Evolutionary conservation across 2,329 filamentous ascomycete genomes (phyloP).

Genomic region (Aspergillus ochraceus): DNA sequence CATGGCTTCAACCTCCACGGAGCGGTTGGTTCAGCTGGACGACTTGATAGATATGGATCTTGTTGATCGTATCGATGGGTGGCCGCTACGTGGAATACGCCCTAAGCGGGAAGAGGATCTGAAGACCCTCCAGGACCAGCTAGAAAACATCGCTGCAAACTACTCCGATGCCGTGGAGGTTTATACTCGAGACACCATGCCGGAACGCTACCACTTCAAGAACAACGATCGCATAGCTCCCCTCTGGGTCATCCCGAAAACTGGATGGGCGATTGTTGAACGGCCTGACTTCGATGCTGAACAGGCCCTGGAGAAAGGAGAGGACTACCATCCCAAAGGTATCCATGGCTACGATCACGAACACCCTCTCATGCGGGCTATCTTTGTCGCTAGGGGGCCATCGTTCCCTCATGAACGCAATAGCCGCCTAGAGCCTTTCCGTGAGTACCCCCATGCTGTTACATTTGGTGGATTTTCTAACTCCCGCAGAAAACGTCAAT

Average conservation of each 20-base stretch:
- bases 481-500: conserved; percentile 75
- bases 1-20: conserved; percentile 88
- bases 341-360: conserved; percentile 95
- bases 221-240: conserved; percentile 88
- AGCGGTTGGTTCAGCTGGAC: conserved; percentile 82
- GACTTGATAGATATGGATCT: conserved; percentile 76
- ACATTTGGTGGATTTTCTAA: conserved; percentile 13
- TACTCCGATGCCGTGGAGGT: conserved; percentile 70
- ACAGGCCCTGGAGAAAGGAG: conserved; percentile 62
- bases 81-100: conserved; percentile 87
- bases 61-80: conserved; percentile 85
- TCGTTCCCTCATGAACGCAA: conserved; percentile 86
- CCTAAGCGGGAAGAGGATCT: conserved; percentile 71
- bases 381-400: conserved; percentile 88
- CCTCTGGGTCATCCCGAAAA: conserved; percentile 88
- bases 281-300: conserved; percentile 75
- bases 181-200: conserved; percentile 86
- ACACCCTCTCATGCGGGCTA: conserved; percentile 91
- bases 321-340: conserved; percentile 75
- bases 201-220: conserved; percentile 85
- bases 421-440: conserved; percentile 76
- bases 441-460: conserved; percentile 54
- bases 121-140: conserved; percentile 63
- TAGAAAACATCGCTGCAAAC: conserved; percentile 57
- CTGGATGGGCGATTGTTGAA: conserved; percentile 88